Conservation (phyloP, 2,329 filamentous ascomycete genomes). For the Metarhizium humberi region DNA sequence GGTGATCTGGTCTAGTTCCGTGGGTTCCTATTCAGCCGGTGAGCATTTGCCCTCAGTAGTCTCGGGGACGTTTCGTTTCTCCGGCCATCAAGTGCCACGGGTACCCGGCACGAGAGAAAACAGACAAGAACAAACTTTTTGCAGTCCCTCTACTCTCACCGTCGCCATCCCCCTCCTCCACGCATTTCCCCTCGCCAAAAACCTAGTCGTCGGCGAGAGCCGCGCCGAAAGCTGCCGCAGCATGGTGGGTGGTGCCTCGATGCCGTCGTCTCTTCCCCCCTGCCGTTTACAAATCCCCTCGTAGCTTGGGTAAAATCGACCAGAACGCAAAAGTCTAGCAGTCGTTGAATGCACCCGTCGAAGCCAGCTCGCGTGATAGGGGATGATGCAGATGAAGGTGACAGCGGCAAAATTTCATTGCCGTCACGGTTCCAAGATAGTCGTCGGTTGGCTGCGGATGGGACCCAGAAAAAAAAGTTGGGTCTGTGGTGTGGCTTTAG, state of each 20-base stretch:
- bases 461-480: background rate
- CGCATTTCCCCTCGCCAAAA: conserved; percentile 13
- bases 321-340: background rate
- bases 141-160: conserved; percentile 25
- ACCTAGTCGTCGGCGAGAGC: conserved; percentile 16
- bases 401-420: background rate
- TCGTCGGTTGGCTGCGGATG: background rate
- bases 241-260: conserved; percentile 14
- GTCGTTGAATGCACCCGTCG: background rate
- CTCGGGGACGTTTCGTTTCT: background rate
- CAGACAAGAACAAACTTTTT: conserved; percentile 17
- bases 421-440: background rate
- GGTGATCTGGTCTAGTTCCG: conserved; percentile 79
- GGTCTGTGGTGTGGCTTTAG: background rate
- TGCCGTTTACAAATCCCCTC: background rate
- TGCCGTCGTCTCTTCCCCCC: background rate
- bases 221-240: conserved; percentile 25
- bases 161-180: conserved; percentile 18
- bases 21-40: conserved; percentile 50
- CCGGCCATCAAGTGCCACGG: background rate
- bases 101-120: background rate
- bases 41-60: background rate
- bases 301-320: background rate
- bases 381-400: background rate
- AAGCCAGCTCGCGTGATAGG: background rate